These are phyloP conservation scores for Pichia kluyveri DNA, from an alignment of 805 yeast species.

Conservation along the genomic window DNA sequence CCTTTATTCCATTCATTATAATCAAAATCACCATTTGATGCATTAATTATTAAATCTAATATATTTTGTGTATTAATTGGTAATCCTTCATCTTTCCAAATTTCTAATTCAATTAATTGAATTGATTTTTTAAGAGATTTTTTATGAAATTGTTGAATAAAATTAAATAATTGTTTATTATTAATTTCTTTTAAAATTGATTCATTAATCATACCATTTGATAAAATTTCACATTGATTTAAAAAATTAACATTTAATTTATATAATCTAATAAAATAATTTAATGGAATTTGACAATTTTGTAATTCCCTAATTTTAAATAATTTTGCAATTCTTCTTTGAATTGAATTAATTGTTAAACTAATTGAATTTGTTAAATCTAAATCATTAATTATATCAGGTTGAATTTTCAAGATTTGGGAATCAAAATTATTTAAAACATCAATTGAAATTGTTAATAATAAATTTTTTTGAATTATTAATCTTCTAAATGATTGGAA, in stretches of 20 bases:
- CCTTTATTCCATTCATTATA: constrained; percentile 40
- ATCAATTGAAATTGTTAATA: constrained; percentile 61
- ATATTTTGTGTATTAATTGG: constrained; percentile 36
- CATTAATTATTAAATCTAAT: constrained; percentile 41
- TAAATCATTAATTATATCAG: constrained; percentile 42
- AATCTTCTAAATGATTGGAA: constrained; percentile 70
- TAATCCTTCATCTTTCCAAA: constrained; percentile 72
- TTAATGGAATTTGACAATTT: constrained; percentile 45
- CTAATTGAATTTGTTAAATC: constrained; percentile 61
- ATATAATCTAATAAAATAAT: constrained; percentile 60
- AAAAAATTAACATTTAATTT: constrained; percentile 60
- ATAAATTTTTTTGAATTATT: constrained; percentile 67
- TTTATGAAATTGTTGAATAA: constrained; percentile 46
- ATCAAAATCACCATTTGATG: constrained; percentile 32
- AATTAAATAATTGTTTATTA: constrained; percentile 56
- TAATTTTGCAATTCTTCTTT: constrained; percentile 68
- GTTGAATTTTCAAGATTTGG: constrained; percentile 21
- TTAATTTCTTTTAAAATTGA: constrained; percentile 59
- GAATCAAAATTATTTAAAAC: constrained; percentile 26
- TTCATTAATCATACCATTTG: constrained; percentile 49
- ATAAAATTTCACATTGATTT: constrained; percentile 73
- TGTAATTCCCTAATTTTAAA: constrained; percentile 70
- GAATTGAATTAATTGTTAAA: constrained; percentile 62
- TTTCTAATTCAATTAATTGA: constrained; percentile 51
- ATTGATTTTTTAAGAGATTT: constrained; percentile 38